Evolutionary conservation across 2,329 filamentous ascomycete genomes (phyloP).

Genomic region (Simplicillium aogashimaense): DNA sequence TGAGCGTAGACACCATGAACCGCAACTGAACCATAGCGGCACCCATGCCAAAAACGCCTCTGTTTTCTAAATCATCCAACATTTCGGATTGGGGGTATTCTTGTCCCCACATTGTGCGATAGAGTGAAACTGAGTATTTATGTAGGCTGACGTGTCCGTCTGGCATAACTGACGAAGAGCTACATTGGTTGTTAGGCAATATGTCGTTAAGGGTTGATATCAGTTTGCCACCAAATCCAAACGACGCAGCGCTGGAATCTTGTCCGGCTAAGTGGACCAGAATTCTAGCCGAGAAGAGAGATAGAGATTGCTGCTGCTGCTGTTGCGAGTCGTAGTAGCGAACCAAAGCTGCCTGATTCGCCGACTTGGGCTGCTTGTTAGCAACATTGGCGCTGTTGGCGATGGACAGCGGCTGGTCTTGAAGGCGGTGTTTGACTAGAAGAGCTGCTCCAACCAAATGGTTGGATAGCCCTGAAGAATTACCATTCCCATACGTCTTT

Average conservation of each 20-base stretch:
- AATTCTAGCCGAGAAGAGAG: constrained; percentile 21
- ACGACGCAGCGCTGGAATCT: constrained; percentile 19
- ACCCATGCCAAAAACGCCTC: constrained; percentile 19
- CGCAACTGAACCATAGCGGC: constrained; percentile 19
- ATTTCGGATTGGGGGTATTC: constrained; percentile 22
- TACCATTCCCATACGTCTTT: constrained; percentile 23
- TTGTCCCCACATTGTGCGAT: constrained; percentile 21
- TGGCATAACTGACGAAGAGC: too few relatives aligned
- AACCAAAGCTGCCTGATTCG: background rate
- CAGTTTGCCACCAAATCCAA: constrained; percentile 21
- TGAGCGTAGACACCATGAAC: constrained; percentile 18
- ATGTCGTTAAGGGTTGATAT: constrained; percentile 13
- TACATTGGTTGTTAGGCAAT: background rate
- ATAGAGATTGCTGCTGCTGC: constrained; percentile 8
- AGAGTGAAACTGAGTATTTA: constrained; percentile 20
- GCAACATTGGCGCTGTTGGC: too few relatives aligned
- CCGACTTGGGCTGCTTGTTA: constrained; percentile 6
- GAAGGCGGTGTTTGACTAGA: constrained; percentile 16
- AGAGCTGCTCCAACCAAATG: constrained; percentile 21
- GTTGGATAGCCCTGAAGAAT: constrained; percentile 17
- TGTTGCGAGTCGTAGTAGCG: too few relatives aligned
- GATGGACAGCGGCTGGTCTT: background rate
- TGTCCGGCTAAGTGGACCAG: constrained; percentile 21
- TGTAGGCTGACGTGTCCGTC: constrained; percentile 17
- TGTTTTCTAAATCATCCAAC: constrained; percentile 23